Conservation (phyloP, 345 rosid genomes). For the Theobroma cacao region DNA sequence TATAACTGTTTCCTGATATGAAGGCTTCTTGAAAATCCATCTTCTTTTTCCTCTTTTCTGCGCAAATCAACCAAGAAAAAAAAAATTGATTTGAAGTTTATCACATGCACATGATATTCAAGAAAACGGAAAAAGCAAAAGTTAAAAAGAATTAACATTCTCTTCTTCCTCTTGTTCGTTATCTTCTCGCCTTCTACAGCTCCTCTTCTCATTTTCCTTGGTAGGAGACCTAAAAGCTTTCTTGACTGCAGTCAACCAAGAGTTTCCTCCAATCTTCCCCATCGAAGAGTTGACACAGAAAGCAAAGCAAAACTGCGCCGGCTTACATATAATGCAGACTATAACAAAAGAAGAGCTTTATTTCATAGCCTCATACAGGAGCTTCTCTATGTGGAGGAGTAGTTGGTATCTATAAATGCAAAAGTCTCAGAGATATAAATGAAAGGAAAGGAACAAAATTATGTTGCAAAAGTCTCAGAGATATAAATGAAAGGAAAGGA, state of each 20-base stretch:
- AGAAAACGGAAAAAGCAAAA: background rate
- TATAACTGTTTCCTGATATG: slow-evolving; percentile 35
- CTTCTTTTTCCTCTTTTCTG: slow-evolving; percentile 72
- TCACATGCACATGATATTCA: background rate
- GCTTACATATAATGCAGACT: background rate
- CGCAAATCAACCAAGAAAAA: background rate
- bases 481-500: slow-evolving; percentile 20
- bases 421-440: slow-evolving; percentile 23
- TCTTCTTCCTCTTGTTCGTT: slow-evolving; percentile 55
- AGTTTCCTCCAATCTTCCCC: slow-evolving; percentile 64
- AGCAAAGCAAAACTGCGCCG: slow-evolving; percentile 1
- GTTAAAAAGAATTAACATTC: slow-evolving; percentile 26
- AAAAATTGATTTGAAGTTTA: background rate
- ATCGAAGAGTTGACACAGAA: slow-evolving; percentile 15
- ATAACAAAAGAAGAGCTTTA: background rate
- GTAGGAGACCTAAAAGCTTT: slow-evolving; percentile 64
- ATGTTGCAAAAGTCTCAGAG: too few relatives aligned
- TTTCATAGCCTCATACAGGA: background rate
- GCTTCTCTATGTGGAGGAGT: slow-evolving; percentile 20
- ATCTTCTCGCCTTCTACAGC: slow-evolving; percentile 42
- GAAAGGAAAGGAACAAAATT: slow-evolving; percentile 2
- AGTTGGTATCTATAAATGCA: slow-evolving; percentile 33
- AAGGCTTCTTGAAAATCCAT: slow-evolving; percentile 60
- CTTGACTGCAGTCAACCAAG: slow-evolving; percentile 73
- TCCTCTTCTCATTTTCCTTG: slow-evolving; percentile 43